These are phyloP conservation scores for Linnemannia zychae DNA, from an alignment of 192 early-diverging fungal genomes.

Conservation along the genomic window DNA sequence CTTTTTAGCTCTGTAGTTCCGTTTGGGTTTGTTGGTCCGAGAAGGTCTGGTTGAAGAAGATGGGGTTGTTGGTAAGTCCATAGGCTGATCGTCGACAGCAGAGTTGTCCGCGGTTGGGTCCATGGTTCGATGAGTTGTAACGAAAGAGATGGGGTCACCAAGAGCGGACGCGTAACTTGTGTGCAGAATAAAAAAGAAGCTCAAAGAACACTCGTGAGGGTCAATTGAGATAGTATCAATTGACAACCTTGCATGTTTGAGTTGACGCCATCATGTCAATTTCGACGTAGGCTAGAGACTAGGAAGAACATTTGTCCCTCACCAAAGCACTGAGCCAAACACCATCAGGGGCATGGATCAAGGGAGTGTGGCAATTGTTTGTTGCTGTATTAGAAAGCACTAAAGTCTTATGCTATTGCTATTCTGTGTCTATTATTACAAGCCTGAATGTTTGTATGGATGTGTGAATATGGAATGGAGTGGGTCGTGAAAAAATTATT, in stretches of 20 bases:
- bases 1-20: slow-evolving; percentile 33
- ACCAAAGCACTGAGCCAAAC: too few relatives aligned
- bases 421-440: background rate
- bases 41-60: background rate
- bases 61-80: background rate
- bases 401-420: background rate
- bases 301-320: too few relatives aligned
- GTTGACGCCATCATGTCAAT: background rate
- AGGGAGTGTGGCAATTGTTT: too few relatives aligned
- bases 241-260: too few relatives aligned
- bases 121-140: background rate
- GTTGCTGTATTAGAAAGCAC: too few relatives aligned
- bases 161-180: background rate
- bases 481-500: background rate
- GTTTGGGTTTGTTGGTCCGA: slow-evolving; percentile 11
- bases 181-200: background rate
- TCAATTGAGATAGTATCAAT: background rate
- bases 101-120: slow-evolving; percentile 1
- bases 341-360: too few relatives aligned
- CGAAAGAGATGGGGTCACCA: background rate
- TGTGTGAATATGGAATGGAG: background rate
- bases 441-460: background rate
- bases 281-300: too few relatives aligned
- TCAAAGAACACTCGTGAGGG: background rate
- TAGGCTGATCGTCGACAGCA: background rate